Conservation (phyloP, 2,329 filamentous ascomycete genomes). For the Arthrobotrys musiformis region DNA sequence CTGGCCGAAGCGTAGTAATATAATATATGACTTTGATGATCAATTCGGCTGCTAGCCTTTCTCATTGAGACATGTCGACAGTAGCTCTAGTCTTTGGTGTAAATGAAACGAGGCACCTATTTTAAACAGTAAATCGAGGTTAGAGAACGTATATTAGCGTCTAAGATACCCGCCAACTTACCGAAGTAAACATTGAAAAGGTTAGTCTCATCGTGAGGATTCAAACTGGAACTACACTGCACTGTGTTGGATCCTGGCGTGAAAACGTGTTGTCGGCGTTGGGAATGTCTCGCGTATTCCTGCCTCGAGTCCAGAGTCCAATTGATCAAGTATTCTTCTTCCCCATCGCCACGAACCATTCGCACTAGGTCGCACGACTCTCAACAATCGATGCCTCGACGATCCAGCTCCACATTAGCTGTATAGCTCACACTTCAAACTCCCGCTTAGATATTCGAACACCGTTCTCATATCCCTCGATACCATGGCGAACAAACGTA, state of each 20-base stretch:
- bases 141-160: no score
- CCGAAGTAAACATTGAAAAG: no score
- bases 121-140: no score
- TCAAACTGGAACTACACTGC: no score
- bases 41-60: no score
- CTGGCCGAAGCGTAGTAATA: no score
- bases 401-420: background rate
- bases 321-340: background rate
- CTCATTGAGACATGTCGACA: no score
- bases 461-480: background rate
- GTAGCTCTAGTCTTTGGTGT: no score
- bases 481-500: slow-evolving; percentile 90
- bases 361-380: slow-evolving; percentile 47
- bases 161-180: no score
- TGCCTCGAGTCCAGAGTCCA: background rate
- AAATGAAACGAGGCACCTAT: no score
- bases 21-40: no score
- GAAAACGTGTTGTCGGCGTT: slow-evolving; percentile 4
- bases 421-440: slow-evolving; percentile 5
- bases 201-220: no score
- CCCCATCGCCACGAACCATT: slow-evolving; percentile 10
- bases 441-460: background rate
- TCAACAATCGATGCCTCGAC: slow-evolving; percentile 27
- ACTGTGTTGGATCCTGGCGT: background rate
- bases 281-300: slow-evolving; percentile 15